Percentiles rank a stretch among this genome's conserved stretches.
phyloP scores from a whole-genome alignment of 2,329 filamentous ascomycete genomes.

The Dactylonectria macrodidyma region DNA sequence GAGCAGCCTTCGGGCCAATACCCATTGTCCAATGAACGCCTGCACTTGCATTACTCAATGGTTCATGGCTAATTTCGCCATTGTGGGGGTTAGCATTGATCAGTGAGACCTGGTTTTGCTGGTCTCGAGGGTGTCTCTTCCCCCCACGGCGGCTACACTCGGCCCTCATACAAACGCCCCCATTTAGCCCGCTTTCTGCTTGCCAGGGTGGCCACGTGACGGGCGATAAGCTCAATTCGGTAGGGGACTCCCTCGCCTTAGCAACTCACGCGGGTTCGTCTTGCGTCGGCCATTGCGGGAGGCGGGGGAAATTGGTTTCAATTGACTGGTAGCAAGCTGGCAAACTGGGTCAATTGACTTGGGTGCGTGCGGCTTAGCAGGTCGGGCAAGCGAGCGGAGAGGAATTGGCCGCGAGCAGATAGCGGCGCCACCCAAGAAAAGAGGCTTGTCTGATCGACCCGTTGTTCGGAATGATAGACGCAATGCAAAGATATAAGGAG shows the following conservation, averaged over 20 bases:
- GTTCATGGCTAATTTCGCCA: slow-evolving; percentile 7
- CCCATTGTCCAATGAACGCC: not conserved
- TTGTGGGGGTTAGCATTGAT: not conserved
- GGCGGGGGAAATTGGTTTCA: not conserved
- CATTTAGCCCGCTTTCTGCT: slow-evolving; percentile 16
- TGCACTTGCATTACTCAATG: slow-evolving; percentile 13
- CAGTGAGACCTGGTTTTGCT: slow-evolving; percentile 3
- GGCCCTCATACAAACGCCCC: slow-evolving; percentile 35
- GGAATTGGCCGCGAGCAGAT: slow-evolving; percentile 3
- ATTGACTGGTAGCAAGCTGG: not conserved
- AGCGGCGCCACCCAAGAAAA: slow-evolving; percentile 6
- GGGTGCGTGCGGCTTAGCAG: slow-evolving; percentile 19
- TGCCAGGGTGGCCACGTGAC: slow-evolving; percentile 43
- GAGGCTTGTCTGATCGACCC: not conserved
- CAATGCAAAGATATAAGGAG: not conserved
- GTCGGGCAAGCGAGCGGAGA: not conserved
- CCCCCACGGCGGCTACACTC: slow-evolving; percentile 47
- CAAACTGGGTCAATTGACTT: slow-evolving; percentile 13
- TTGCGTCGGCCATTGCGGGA: slow-evolving; percentile 26
- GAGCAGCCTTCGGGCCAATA: slow-evolving; percentile 16
- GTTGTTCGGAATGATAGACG: not conserved
- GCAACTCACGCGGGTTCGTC: slow-evolving; percentile 27
- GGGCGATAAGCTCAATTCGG: slow-evolving; percentile 44
- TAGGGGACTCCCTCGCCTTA: slow-evolving; percentile 4
- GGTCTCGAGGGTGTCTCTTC: slow-evolving; percentile 22